Conservation (phyloP, 2,329 filamentous ascomycete species). For the Ophiostoma fasciatum region DNA sequence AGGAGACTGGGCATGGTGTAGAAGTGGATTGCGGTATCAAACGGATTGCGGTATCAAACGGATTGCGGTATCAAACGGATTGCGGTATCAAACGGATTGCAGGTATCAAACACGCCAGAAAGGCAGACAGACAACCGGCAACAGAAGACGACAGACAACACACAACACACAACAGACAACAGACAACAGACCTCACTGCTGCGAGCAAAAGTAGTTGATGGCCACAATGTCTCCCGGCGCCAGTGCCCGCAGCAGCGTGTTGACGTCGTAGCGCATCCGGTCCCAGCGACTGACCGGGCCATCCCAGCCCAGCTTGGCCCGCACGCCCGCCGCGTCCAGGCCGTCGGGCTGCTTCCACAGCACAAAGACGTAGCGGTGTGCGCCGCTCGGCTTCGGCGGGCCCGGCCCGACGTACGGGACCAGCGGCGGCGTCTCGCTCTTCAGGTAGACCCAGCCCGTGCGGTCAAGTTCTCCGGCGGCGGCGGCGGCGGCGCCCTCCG, state of each 20-base stretch:
- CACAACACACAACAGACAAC: background rate
- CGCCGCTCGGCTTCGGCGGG: conserved; percentile 7
- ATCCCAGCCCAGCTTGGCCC: conserved; percentile 18
- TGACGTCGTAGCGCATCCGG: conserved; percentile 28
- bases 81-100: too few relatives aligned
- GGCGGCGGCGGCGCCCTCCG: too few relatives aligned
- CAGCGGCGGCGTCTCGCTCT: background rate
- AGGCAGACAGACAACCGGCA: too few relatives aligned
- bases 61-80: too few relatives aligned
- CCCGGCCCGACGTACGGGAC: conserved; percentile 6
- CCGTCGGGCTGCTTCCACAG: conserved; percentile 11
- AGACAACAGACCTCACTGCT: background rate
- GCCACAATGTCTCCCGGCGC: conserved; percentile 13
- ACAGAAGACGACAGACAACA: too few relatives aligned
- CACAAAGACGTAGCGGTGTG: conserved; percentile 11
- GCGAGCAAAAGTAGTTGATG: conserved; percentile 13
- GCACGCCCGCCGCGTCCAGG: conserved; percentile 8
- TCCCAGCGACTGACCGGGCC: conserved; percentile 20
- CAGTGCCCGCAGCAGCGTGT: conserved; percentile 20
- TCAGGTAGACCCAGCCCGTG: conserved; percentile 6
- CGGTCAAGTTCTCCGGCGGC: conserved; percentile 2
- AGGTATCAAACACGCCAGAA: too few relatives aligned
- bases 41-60: too few relatives aligned
- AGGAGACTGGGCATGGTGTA: too few relatives aligned
- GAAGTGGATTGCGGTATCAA: too few relatives aligned